Evolutionary conservation across 352 stramenopile species (phyloP).

Genomic region (Pythium phragmiticola): DNA sequence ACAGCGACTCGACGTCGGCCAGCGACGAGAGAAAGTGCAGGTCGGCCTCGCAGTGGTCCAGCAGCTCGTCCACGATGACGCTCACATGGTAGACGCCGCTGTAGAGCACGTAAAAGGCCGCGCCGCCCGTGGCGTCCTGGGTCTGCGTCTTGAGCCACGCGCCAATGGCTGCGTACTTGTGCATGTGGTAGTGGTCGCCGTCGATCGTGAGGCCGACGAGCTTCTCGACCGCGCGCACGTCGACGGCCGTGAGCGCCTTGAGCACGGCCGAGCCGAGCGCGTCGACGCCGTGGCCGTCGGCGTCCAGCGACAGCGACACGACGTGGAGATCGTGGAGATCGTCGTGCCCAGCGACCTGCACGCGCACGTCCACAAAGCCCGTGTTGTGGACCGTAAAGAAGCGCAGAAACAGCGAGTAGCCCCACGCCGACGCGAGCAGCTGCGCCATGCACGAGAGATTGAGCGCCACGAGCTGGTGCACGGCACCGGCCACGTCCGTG

Average conservation of each 20-base stretch:
- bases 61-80: constrained; percentile 43
- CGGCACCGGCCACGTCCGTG: constrained; percentile 26
- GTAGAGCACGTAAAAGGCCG: constrained; percentile 44
- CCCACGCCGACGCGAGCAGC: constrained; percentile 39
- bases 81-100: constrained; percentile 43
- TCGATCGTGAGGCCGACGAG: constrained; percentile 48
- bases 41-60: constrained; percentile 42
- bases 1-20: constrained; percentile 37
- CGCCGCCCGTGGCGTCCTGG: constrained; percentile 23
- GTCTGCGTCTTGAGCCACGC: constrained; percentile 30
- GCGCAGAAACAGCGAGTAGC: constrained; percentile 41
- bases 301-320: constrained; percentile 36
- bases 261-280: constrained; percentile 27
- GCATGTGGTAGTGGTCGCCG: constrained; percentile 49
- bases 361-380: constrained; percentile 41
- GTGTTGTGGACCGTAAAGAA: constrained; percentile 37
- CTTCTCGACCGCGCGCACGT: constrained; percentile 39
- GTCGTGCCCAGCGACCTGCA: constrained; percentile 42
- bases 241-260: constrained; percentile 31
- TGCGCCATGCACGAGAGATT: constrained; percentile 40
- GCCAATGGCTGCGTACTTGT: constrained; percentile 33
- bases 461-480: constrained; percentile 36
- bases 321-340: constrained; percentile 52
- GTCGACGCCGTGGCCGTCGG: constrained; percentile 35
- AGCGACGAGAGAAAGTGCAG: constrained; percentile 40